Base-by-base conservation (phyloP, 306 rosid species). In the Vicia villosa region DNA sequence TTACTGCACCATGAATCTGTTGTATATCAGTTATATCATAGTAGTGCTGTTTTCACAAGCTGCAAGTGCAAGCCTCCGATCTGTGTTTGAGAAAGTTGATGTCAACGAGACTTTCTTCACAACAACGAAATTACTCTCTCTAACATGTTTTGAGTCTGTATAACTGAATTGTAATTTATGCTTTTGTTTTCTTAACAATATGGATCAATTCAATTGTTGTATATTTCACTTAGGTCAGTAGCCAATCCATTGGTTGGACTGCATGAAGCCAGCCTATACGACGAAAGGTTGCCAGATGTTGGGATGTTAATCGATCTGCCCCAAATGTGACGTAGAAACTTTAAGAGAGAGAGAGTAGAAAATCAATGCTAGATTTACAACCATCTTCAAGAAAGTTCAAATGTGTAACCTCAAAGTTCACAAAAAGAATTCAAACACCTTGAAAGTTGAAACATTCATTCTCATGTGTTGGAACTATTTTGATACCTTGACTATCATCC, bases 31-130 rank as follows among this genome's bases (percentile, higher is more conserved):
- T 37, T 41, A 6, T n/a, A 10, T 21, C 28, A 32, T n/a, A 28
- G 42, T 16, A 36, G 15, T 60, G 64, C n/a, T 16, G 36, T 60
- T 60, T 59, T 60, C 46, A 16, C n/a, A 58, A 32, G 66, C 45
- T 34, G 45, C 19, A 38, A 38, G 10, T 34, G 45, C 19, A 38
- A 38, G 10, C 49, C 14, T 42, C 10, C 45, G 40, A 38, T 24
- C 60, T 2, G 17, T 54, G 36, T 3, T 19, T 36, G n/a, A 67
- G 37, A 68, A 49, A 32, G 37, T 7, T 6, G 47, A 68, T 68
- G 9, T 51, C 46, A 36, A 1, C 0, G 37, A 3, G 17, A 22
- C 9, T 54, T 14, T 54, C 60, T 12, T 54, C 34, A 32, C 26
- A 54, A 54, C 60, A 9, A 50, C 13, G 26, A 12, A 22, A 54